Percentiles rank a stretch among this genome's conserved stretches.
phyloP scores from a whole-genome alignment of 257 asterid species.

The Primulina huaijiensis region DNA sequence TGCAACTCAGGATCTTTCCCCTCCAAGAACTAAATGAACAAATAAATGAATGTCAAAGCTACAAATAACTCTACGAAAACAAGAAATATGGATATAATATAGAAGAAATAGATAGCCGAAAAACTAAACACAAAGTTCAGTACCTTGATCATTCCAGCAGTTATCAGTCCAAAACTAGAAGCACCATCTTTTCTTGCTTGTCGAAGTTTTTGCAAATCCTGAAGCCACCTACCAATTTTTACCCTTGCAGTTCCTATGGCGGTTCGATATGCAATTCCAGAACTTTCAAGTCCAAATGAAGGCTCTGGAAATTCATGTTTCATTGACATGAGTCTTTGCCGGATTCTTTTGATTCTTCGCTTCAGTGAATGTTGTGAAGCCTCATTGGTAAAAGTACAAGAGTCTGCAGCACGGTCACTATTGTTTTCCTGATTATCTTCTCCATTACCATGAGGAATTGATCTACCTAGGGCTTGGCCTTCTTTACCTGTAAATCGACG shows the following conservation, averaged over 20 bases:
- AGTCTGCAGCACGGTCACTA: slow-evolving; percentile 38
- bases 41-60: slow-evolving; percentile 25
- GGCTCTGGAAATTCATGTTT: slow-evolving; percentile 92
- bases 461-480: slow-evolving; percentile 60
- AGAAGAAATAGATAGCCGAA: slow-evolving; percentile 8
- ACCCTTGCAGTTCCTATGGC: slow-evolving; percentile 86
- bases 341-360: slow-evolving; percentile 76
- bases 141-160: slow-evolving; percentile 96
- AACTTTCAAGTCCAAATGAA: slow-evolving; percentile 62
- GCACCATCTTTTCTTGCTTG: slow-evolving; percentile 98
- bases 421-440: slow-evolving; percentile 61
- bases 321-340: slow-evolving; percentile 91
- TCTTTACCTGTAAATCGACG: slow-evolving; percentile 78
- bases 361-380: slow-evolving; percentile 65
- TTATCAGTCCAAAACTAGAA: slow-evolving; percentile 75
- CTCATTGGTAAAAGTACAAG: slow-evolving; percentile 44
- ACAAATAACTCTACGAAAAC: slow-evolving; percentile 22
- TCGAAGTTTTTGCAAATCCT: slow-evolving; percentile 93
- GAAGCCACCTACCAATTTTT: slow-evolving; percentile 86
- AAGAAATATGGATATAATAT: slow-evolving; percentile 14
- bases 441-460: slow-evolving; percentile 40
- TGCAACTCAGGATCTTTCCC: slow-evolving; percentile 96
- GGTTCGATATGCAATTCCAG: slow-evolving; percentile 81
- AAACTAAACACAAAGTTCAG: slow-evolving; percentile 13
- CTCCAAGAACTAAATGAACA: slow-evolving; percentile 61